Evolutionary conservation across 257 asterid species (phyloP).

Genomic region (Perilla frutescens): DNA sequence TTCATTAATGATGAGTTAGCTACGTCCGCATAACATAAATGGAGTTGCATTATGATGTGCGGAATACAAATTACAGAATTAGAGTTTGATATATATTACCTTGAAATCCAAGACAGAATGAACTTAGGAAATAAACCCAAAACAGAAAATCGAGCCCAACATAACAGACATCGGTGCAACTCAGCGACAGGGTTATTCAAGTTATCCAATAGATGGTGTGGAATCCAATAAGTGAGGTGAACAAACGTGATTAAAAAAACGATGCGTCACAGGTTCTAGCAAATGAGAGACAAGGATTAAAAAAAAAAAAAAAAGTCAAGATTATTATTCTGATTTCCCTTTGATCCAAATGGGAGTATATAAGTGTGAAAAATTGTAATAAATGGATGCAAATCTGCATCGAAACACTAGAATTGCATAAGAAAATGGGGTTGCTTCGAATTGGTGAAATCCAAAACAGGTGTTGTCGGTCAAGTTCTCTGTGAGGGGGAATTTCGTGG

Average conservation of each 20-base stretch:
- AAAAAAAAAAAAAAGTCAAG: slow-evolving; percentile 42
- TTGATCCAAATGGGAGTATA: slow-evolving; percentile 27
- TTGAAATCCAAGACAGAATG: too few species aligned
- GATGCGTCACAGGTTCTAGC: slow-evolving; percentile 34
- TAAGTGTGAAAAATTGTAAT: neutral
- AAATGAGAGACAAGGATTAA: slow-evolving; percentile 30
- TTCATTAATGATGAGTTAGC: too few species aligned
- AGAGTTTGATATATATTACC: too few species aligned
- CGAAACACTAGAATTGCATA: slow-evolving; percentile 23
- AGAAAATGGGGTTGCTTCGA: slow-evolving; percentile 37
- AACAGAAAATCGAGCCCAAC: too few species aligned
- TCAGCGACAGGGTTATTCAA: too few species aligned
- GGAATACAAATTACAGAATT: too few species aligned
- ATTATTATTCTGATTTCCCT: slow-evolving; percentile 8
- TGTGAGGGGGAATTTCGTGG: slow-evolving; percentile 35
- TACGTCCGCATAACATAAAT: too few species aligned
- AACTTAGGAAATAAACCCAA: too few species aligned
- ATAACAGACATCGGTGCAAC: too few species aligned
- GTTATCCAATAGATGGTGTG: too few species aligned
- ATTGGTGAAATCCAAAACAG: slow-evolving; percentile 40
- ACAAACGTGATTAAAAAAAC: slow-evolving; percentile 18
- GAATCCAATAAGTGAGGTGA: neutral
- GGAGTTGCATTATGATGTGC: too few species aligned
- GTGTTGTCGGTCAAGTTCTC: slow-evolving; percentile 43
- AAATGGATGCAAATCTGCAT: slow-evolving; percentile 22